Percentiles rank a stretch among this genome's conserved stretches.
Evolutionary conservation across 495 filamentous ascomycete genomes (phyloP).

Genomic region (Trypethelium eluteriae): DNA sequence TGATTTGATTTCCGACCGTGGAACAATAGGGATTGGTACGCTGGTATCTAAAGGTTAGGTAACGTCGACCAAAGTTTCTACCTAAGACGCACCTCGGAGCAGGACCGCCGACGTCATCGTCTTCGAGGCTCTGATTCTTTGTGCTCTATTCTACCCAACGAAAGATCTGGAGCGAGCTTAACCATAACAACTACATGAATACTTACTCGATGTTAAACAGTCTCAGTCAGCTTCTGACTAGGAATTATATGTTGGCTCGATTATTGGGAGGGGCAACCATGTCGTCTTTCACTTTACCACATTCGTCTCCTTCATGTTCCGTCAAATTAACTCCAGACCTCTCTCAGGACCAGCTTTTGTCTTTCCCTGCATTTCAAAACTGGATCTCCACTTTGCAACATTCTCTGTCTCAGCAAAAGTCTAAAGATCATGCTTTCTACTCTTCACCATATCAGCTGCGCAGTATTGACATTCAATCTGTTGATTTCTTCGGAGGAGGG

Average conservation of each 20-base stretch:
- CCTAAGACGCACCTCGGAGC: background rate
- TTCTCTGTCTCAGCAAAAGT: conserved; percentile 55
- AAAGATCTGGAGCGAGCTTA: no score
- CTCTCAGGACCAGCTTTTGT: conserved; percentile 20
- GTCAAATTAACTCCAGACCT: conserved; percentile 16
- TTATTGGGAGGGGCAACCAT: conserved; percentile 8
- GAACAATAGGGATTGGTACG: no score
- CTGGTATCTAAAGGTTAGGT: no score
- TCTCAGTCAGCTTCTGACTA: no score
- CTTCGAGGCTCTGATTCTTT: background rate
- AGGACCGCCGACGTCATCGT: background rate
- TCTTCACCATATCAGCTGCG: conserved; percentile 60
- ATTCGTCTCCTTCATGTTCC: conserved; percentile 29
- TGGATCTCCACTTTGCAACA: conserved; percentile 64
- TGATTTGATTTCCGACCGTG: no score
- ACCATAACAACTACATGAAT: no score
- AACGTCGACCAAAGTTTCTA: no score
- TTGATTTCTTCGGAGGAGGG: conserved; percentile 59
- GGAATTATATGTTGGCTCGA: background rate
- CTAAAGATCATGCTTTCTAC: conserved; percentile 61
- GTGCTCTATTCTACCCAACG: no score
- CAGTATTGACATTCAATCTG: conserved; percentile 62
- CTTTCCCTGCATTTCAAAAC: conserved; percentile 31
- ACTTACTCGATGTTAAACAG: no score
- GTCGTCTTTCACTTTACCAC: conserved; percentile 35